Evolutionary conservation across 2,329 filamentous ascomycete species (phyloP).

Genomic region (Pseudomassariella vexata): DNA sequence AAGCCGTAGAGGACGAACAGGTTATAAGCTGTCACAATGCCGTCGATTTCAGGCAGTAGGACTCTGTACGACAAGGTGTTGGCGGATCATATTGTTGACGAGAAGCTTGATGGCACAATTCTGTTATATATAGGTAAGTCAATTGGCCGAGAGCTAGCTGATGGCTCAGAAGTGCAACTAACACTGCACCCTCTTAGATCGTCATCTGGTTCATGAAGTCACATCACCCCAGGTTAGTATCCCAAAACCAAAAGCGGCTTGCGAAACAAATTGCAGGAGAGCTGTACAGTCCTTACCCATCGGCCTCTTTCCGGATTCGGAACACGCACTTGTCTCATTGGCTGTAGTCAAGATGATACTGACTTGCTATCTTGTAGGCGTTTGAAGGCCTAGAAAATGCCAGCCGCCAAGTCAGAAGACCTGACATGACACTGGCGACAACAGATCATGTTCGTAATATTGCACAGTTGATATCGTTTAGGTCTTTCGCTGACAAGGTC

Average conservation of each 20-base stretch:
- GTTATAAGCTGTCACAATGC: constrained; percentile 53
- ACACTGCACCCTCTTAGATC: too few relatives aligned
- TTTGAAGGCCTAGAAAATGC: constrained; percentile 95
- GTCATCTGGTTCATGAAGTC: constrained; percentile 97
- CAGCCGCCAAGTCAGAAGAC: constrained; percentile 78
- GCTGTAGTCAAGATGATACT: too few relatives aligned
- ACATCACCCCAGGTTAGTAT: too few relatives aligned
- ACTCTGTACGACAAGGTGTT: constrained; percentile 99
- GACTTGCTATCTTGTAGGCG: too few relatives aligned
- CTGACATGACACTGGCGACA: constrained; percentile 93
- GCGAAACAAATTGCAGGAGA: too few relatives aligned
- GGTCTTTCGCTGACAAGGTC: constrained; percentile 12
- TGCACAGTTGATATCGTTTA: neutral
- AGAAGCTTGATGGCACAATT: constrained; percentile 89
- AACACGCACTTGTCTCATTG: too few relatives aligned
- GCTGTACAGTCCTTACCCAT: too few relatives aligned
- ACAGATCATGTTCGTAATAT: constrained; percentile 78
- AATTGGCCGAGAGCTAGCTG: too few relatives aligned
- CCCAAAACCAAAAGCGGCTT: too few relatives aligned
- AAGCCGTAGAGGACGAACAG: constrained; percentile 1
- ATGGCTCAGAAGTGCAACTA: too few relatives aligned
- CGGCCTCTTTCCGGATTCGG: too few relatives aligned
- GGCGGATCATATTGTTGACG: constrained; percentile 87
- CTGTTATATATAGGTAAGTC: constrained; percentile 83
- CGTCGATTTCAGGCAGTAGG: constrained; percentile 62